Base-by-base conservation (phyloP, 768 basidiomycete genomes). In the Dioszegia crocea region DNA sequence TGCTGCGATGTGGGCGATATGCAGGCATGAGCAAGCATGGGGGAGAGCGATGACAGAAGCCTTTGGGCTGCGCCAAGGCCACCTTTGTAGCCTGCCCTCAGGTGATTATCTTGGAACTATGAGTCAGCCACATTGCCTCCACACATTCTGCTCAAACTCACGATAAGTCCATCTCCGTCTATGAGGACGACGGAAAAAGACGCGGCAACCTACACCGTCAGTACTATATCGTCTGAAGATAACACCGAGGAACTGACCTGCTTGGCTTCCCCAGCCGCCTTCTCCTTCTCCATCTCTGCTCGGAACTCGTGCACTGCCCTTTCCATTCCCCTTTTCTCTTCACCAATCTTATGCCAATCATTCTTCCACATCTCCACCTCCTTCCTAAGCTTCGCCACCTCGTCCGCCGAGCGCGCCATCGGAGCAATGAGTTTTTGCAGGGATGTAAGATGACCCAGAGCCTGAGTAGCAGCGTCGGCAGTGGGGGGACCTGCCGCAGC, bases 121-220 rank as follows among this genome's bases (percentile, higher is more conserved):
- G 12, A 3, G 12, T 46, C 26, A 57, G 30, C 40, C 16, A n/a
- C n/a, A 31, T 19, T 21, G n/a, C 14, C 14, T 33, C 8, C 9
- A 29, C 29, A 38, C 21, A 29, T n/a, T 4, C 40, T 6, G 11
- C 1, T 10, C 27, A 16, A 3, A 61, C 66, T 63, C 51, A 72
- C 70, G 27, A 75, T 70, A 8, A 67, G 52, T 12, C 64, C 65
- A 33, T 73, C 71, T 1, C 69, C 69, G 36, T 73, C 70, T 10
- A 76, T 61, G 2, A 73, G 48, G n/a, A 71, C 56, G 1, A 64
- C 63, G 1, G 64, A 61, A 47, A 72, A 66, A 4, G 33, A 19
- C 8, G 36, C 5, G 8, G 21, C 59, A 17, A 38, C 16, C 38
- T 41, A 26, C 16, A 36, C 21, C 8, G 43, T 51, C 45, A 46